Base-by-base conservation (phyloP, 768 basidiomycete species). In the Russula compacta region DNA sequence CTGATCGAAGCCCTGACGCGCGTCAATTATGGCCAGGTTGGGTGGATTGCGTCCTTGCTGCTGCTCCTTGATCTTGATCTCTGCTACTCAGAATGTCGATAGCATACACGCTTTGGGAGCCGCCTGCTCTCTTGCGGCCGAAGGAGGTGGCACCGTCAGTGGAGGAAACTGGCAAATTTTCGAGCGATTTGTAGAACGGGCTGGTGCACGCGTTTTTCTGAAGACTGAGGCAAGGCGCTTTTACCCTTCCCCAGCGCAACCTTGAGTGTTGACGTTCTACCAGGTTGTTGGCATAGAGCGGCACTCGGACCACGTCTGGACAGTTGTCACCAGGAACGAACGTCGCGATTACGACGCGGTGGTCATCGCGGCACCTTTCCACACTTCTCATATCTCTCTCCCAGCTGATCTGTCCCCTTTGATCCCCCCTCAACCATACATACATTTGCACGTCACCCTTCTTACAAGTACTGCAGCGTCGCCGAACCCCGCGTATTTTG, bases 121-220 rank as follows among this genome's bases (percentile, higher is more conserved):
- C 6, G 71, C 82, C 12, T 78, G 78, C 53, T 85, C 85, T 8
- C 79, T 98, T 75, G 89, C 91, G 3, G 79, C 92, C 3, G 72
- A 69, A 0, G 84, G 85, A 14, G 91, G 90, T 0, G 73, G 75
- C 3, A 78, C 79, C 12, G 81, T 95, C 48, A 71, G 77, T 61
- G 86, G 89, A 7, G 95, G 95, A 6, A 95, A 97, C 72, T 87
- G 80, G 72, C 82, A 82, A 67, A 79, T 98, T 39, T 98, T 98
- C 67, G 86, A 92, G 65, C 73, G 83, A 53, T 95, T 98, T 73
- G 69, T 95, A 54, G 76, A 83, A 15, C 76, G 74, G 10, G 89
- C 90, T 2, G 76, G 77, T 10, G 91, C 95, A 12, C 81, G 79
- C 6, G 70, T 94, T 4, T 78, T 81, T 65, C 77, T 95, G 1